These are phyloP conservation scores for Ophiostoma himal-ulmi DNA, from an alignment of 2,329 filamentous ascomycete species.

Conservation along the genomic window DNA sequence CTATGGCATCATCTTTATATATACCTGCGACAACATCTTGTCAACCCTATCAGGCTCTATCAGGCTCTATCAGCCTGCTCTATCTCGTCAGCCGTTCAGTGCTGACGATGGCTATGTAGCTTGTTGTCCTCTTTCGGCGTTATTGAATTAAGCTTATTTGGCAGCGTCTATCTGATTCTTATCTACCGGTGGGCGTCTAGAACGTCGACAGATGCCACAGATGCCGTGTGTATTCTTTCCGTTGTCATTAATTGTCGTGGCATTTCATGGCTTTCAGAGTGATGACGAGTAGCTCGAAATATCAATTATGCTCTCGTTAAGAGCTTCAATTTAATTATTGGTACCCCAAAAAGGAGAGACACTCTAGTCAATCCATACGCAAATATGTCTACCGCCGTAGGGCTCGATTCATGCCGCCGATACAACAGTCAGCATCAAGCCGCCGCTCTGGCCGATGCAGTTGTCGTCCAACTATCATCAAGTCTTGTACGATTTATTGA, in stretches of 20 bases:
- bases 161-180: not conserved
- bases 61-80: not conserved
- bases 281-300: no score
- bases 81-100: not conserved
- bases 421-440: not conserved
- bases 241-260: not conserved
- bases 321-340: no score
- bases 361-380: not conserved
- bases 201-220: not conserved
- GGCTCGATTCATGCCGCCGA: not conserved
- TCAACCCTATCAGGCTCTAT: not conserved
- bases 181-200: not conserved
- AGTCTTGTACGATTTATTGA: not conserved
- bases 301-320: no score
- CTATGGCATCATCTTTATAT: slow-evolving; percentile 4
- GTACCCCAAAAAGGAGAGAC: no score
- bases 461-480: not conserved
- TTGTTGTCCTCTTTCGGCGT: not conserved
- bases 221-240: not conserved
- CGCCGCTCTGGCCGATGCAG: not conserved
- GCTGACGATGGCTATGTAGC: not conserved
- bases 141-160: not conserved
- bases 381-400: not conserved
- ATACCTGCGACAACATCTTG: no score
- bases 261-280: not conserved